Evolutionary conservation across 331 rosid species (phyloP), one percentile per base, ranked within the genome.

Genomic region (Cydonia oblonga): DNA sequence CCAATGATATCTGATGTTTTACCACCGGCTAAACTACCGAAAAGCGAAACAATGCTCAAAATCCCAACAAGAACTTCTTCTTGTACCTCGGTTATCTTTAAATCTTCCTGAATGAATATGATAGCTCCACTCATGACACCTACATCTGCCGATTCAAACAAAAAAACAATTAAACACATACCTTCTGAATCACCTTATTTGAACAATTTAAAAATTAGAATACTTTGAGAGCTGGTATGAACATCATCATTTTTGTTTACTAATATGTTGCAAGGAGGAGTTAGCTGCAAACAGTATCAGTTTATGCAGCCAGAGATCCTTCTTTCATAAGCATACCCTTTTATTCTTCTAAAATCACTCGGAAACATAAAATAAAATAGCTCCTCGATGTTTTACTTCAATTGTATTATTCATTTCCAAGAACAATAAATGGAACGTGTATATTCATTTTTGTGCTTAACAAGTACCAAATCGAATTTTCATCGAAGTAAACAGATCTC

Each of bases 121-220:
- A 92, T 89, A 56, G 98, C 96, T 70, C 98, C 98, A 77, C 98
- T 92, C 98, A 92, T 92, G 22, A 92, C 98, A 71, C 98, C 98
- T 6, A 92, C 98, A 76, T 92, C 98, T 92, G 91, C 83, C 82
- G 60, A 72, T 80, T 51, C 29, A 68, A 49, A 49, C 16, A 16
- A 54, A 69, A 38, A 2, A 8, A 63, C 9, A 49, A 16, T 16
- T 13, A 71, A 46, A 60, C 38, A 33, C 23, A 1, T 58, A 4
- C 29, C 22, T 58, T 42, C 12, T 13, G 51, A 3, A n/a, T 44
- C 62, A 65, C 9, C 46, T 26, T 19, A 1, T 33, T 16, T 23
- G 9, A 35, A 76, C 30, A 19, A n/a, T 29, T 30, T 8, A 1
- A 22, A 20, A 65, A 65, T 5, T 1, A 9, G 12, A 4, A 1